Evolutionary conservation across 2,329 filamentous ascomycete species (phyloP), one percentile per base, ranked within the genome.

Genomic region (Fusarium sp.): DNA sequence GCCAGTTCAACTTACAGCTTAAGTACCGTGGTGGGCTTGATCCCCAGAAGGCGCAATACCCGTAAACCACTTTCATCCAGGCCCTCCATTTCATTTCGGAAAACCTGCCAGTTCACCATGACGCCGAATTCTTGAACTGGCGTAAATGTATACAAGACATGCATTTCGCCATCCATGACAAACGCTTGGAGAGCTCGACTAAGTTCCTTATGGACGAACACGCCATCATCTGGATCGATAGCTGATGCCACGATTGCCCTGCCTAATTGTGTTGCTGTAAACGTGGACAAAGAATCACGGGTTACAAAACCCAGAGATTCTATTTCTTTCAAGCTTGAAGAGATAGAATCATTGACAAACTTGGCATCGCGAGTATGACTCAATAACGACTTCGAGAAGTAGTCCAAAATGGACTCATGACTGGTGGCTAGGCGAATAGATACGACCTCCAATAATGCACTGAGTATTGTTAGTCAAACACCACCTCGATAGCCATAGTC

Each of bases 141-240:
- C 0, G 91, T 93, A 66, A 94, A 93, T 36, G 88, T 88, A 74
- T 94, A 94, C 45, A 93, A 84, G 14, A 92, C 85, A 72, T 94
- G 91, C 88, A 94, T 90, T 65, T 94, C 91, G 6, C 90, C 89
- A 72, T 94, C 91, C 86, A 94, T 89, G 14, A 93, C 91, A 72
- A 94, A 94, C 2, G 89, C 90, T 62, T 85, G 82, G 4, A 94
- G 81, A 1, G 91, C 90, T 67, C 85, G 85, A 58, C 84, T 83
- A 46, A 94, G 81, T 76, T 94, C 91, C 43, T 87, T 82, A 69
- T 93, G 82, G 18, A 94, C 84, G 70, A 93, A 94, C 2, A 92
- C 78, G 1, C 91, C 91, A 70, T 94, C 91, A 59, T 92, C 90
- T 0, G 91, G 91, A 49, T 91, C 87, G 35, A 94, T 85, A 3